Evolutionary conservation across 83 land plant species (phyloP).

Genomic region (Larix sibirica): DNA sequence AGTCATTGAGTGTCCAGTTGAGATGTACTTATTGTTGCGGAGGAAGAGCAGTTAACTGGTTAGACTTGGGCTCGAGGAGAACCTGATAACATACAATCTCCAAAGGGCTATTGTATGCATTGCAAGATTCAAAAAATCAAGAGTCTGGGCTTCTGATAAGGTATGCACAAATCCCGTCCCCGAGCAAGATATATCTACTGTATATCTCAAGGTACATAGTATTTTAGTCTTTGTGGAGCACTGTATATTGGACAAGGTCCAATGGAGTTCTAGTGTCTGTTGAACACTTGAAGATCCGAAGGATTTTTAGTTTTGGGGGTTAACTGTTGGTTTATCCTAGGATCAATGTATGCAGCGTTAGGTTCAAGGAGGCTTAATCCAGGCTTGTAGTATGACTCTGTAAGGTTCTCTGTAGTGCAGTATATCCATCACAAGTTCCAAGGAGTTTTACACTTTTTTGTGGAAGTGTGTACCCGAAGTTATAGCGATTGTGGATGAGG

Average conservation of each 20-base stretch:
- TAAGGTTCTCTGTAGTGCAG: not conserved
- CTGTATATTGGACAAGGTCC: not conserved
- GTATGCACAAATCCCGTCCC: not conserved
- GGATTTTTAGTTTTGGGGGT: not conserved
- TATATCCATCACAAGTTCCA: constrained; percentile 9
- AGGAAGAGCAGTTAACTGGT: not conserved
- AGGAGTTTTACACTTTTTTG: constrained; percentile 4
- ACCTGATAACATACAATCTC: not conserved
- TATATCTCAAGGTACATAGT: not conserved
- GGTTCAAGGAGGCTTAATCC: not conserved
- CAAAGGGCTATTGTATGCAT: not conserved
- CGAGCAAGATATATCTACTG: not conserved
- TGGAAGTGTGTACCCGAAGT: not conserved
- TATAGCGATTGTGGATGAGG: not conserved
- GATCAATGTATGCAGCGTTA: not conserved
- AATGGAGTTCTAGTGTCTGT: not conserved
- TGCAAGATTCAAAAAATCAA: not conserved
- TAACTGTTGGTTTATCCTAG: not conserved
- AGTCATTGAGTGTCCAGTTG: too few relatives aligned
- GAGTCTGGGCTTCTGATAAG: not conserved
- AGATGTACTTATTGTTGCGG: not conserved
- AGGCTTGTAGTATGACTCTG: not conserved
- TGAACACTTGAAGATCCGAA: constrained; percentile 8
- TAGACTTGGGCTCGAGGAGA: not conserved
- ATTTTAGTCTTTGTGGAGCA: not conserved